Percentiles rank a stretch among this genome's conserved stretches.
phyloP scores from a whole-genome alignment of 139 green algal species.

The Chlamydomonas incerta region DNA sequence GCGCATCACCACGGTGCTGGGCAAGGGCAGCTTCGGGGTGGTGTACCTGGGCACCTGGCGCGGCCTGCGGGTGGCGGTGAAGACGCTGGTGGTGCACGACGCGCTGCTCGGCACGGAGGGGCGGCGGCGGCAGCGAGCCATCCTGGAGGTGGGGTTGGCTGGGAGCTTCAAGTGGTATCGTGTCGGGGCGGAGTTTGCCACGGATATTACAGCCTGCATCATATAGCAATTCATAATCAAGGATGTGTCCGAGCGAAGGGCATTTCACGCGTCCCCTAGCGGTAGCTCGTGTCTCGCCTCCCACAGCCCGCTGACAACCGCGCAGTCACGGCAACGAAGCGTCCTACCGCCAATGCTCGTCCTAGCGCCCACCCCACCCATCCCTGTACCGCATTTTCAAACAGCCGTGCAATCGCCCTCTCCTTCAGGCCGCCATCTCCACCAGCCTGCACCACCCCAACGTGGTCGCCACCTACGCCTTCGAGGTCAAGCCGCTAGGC shows the following conservation, averaged over 20 bases:
- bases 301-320: no score
- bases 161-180: not conserved
- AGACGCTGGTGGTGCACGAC: conserved; percentile 59
- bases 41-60: conserved; percentile 58
- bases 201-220: no score
- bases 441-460: conserved; percentile 38
- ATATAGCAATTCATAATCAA: no score
- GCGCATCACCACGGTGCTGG: conserved; percentile 27
- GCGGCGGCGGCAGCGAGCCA: conserved; percentile 1
- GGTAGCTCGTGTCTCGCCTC: no score
- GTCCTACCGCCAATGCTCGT: no score
- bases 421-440: conserved; percentile 28
- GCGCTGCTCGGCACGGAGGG: conserved; percentile 13
- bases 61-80: conserved; percentile 60
- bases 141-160: not conserved
- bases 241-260: no score
- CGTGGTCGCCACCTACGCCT: conserved; percentile 40
- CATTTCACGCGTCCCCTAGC: no score
- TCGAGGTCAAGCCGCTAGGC: conserved; percentile 16
- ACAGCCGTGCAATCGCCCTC: no score
- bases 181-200: not conserved
- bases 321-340: no score
- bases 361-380: no score
- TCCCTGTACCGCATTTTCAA: no score
- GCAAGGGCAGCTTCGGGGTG: conserved; percentile 42